A percentile compares a stretch with the other conserved stretches of the same genome.
phyloP scores from a whole-genome alignment of 768 basidiomycete genomes.

The Tubosaeta sp. region DNA sequence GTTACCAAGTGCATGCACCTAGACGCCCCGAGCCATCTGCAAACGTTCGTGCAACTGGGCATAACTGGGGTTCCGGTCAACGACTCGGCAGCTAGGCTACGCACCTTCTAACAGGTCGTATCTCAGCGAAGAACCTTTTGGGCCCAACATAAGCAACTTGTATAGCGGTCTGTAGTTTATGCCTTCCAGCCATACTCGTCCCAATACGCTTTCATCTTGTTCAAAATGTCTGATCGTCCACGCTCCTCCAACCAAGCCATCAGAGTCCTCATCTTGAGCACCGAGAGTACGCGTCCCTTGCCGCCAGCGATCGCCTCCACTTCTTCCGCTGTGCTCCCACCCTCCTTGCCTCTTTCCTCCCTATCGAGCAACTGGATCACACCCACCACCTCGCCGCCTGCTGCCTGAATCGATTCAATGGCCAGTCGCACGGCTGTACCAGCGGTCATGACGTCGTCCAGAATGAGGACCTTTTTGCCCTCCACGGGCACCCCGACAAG shows the following conservation, averaged over 20 bases:
- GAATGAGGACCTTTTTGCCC: constrained; percentile 77
- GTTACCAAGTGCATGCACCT: constrained; percentile 60
- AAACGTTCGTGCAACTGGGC: constrained; percentile 26
- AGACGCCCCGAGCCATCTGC: constrained; percentile 28
- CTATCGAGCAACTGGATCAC: constrained; percentile 83
- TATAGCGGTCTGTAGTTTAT: constrained; percentile 9
- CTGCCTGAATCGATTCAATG: constrained; percentile 62
- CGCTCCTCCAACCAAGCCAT: constrained; percentile 77
- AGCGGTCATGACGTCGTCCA: constrained; percentile 96
- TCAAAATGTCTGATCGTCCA: constrained; percentile 59
- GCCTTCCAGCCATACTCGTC: constrained; percentile 27
- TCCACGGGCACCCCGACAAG: constrained; percentile 84
- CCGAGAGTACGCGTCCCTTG: constrained; percentile 63
- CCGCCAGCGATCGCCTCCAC: constrained; percentile 71
- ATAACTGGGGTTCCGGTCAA: constrained; percentile 54
- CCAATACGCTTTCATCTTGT: constrained; percentile 68
- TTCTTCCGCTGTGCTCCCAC: constrained; percentile 75
- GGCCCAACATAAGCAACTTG: not conserved
- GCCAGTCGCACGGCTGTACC: constrained; percentile 86
- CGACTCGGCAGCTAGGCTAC: constrained; percentile 38
- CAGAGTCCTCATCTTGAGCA: constrained; percentile 82
- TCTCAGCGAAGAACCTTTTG: not conserved
- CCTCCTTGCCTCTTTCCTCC: constrained; percentile 42
- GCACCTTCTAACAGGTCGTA: not conserved
- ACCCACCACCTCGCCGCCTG: constrained; percentile 82